A percentile compares a stretch with the other conserved stretches of the same genome.
Evolutionary conservation across 768 basidiomycete genomes (phyloP).

Genomic region (Tylopilus plumbeoviolaceoides): DNA sequence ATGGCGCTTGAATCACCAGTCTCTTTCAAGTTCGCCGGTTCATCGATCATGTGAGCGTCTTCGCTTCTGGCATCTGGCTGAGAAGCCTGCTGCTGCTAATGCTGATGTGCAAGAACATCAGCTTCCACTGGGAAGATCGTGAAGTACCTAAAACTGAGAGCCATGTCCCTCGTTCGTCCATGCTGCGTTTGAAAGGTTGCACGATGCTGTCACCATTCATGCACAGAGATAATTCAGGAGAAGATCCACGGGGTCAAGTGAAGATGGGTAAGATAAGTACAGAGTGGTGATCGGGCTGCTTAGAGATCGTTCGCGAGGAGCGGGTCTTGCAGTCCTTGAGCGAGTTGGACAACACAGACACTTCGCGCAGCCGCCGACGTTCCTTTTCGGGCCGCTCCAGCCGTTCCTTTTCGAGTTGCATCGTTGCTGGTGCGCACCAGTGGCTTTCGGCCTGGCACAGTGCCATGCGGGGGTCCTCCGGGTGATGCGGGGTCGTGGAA

Average conservation of each 20-base stretch:
- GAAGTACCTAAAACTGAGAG: constrained; percentile 46
- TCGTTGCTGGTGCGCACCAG: constrained; percentile 50
- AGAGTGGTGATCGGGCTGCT: constrained; percentile 29
- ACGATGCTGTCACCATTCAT: constrained; percentile 24
- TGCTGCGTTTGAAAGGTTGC: constrained; percentile 42
- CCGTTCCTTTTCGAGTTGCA: constrained; percentile 50
- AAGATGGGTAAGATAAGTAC: constrained; percentile 34
- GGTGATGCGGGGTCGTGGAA: constrained; percentile 10
- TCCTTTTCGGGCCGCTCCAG: constrained; percentile 31
- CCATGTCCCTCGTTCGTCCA: constrained; percentile 44
- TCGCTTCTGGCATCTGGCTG: constrained; percentile 9
- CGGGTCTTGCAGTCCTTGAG: no score
- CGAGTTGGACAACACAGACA: constrained; percentile 13
- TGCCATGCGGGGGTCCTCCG: constrained; percentile 8
- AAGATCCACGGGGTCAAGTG: constrained; percentile 25
- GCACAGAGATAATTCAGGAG: constrained; percentile 19
- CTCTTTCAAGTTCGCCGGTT: constrained; percentile 7
- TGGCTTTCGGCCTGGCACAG: constrained; percentile 19
- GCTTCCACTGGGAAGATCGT: constrained; percentile 42
- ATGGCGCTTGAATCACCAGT: constrained; percentile 10
- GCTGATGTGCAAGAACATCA: constrained; percentile 30
- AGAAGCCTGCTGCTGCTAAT: constrained; percentile 12
- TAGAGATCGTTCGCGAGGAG: constrained; percentile 13
- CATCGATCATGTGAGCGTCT: constrained; percentile 2
- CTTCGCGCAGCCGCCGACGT: constrained; percentile 26